A percentile compares a stretch with the other conserved stretches of the same genome.
Conservation (phyloP, 2,329 filamentous ascomycete genomes). For the Leptosphaerulina australis region DNA sequence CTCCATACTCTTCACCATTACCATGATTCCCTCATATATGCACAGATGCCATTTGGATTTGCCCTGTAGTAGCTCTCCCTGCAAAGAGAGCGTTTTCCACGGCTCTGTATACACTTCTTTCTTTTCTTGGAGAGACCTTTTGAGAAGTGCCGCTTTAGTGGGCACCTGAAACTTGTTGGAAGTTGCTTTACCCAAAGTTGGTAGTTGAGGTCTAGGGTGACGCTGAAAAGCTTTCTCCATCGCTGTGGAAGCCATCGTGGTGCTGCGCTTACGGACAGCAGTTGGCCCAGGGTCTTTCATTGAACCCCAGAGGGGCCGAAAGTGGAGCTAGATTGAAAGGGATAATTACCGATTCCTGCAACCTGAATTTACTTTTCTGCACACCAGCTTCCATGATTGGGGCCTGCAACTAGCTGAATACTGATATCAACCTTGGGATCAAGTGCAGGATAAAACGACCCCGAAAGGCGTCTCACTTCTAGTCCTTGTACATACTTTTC, state of each 20-base stretch:
- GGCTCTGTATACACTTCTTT: background rate
- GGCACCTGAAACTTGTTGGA: background rate
- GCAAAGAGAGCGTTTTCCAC: background rate
- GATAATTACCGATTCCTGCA: no score
- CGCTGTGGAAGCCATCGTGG: background rate
- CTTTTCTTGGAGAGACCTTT: background rate
- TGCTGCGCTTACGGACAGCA: background rate
- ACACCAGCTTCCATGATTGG: no score
- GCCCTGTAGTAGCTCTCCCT: conserved; percentile 5
- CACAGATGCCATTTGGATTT: background rate
- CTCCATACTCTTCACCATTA: background rate
- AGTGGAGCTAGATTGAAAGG: no score
- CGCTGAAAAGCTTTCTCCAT: conserved; percentile 4
- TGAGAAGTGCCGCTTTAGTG: conserved; percentile 13
- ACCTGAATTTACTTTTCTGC: no score
- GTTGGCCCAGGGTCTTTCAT: background rate
- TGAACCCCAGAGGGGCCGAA: background rate
- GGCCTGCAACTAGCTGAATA: no score
- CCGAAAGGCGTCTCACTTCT: no score
- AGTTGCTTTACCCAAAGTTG: background rate
- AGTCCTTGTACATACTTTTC: no score
- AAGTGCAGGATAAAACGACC: no score
- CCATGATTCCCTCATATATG: background rate
- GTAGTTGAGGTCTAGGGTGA: conserved; percentile 8
- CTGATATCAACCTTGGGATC: no score